Evolutionary conservation across 352 stramenopile species (phyloP), one percentile per base, ranked within the genome.

Genomic region (Globisporangium radiosum): DNA sequence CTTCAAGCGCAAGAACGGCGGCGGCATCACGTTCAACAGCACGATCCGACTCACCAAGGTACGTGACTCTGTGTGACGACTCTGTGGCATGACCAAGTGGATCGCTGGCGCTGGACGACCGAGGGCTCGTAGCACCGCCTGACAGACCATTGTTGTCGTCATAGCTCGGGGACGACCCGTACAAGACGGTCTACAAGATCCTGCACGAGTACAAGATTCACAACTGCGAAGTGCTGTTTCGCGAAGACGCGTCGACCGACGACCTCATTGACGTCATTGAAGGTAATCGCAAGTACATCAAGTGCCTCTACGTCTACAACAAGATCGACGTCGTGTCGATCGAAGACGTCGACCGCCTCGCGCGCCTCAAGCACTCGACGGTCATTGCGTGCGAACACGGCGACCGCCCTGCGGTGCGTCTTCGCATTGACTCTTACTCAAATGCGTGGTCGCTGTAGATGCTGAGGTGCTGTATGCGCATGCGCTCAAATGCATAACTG

Each of bases 311-410:
- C 73, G 92, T 99, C 62, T 99, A 99, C 90, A 99, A 99, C 82
- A 99, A 99, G 80, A 98, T 99, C 70, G 97, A 99, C 76, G 97
- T 97, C 14, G 88, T 99, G 57, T 98, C 92, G 7, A 98, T 99
- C 57, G 97, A 99, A 80, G 97, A 99, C 71, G 92, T 99, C 17
- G 96, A 99, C 69, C 85, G 93, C 40, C 79, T 99, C 47, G 97
- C 97, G 4, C 85, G 96, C 33, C 86, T 98, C 72, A 93, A 95
- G 11, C 88, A 99, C 78, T 98, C 94, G 42, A 94, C 98, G 43
- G 96, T 99, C 8, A 98, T 98, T 59, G 97, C 90, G 51, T 98
- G 97, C 47, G 80, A 86, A 11, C 83, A 95, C 66, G 79, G 75
- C 40, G 76, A 87, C 52, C 81, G 73, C 17, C 78, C 76, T 39